Evolutionary conservation across 495 filamentous ascomycete genomes (phyloP), one percentile per base, ranked within the genome.

Genomic region (Aspergillus ellipticus): DNA sequence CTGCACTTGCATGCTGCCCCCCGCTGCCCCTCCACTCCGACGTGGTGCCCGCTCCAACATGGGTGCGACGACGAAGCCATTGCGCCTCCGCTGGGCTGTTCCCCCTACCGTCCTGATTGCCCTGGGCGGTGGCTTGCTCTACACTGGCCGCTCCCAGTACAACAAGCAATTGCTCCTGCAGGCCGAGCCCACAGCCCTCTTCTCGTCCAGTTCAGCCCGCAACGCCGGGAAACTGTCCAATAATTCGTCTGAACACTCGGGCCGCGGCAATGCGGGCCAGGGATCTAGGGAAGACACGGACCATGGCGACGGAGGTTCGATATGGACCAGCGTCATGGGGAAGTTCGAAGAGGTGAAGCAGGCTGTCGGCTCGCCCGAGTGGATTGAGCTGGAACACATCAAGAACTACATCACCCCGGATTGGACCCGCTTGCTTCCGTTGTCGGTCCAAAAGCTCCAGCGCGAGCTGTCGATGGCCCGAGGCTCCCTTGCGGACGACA

Each of bases 401-500:
- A 82, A 83, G 29, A 84, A 84, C 65, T 75, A 80, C 19, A 82
- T 96, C 28, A 61, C 92, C 20, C 93, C 93, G 2, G 85, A 89
- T 5, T 98, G 94, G 94, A 83, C 85, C 17, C 82, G 82, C 45
- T 67, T 80, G 16, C 72, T 98, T 6, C 92, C 93, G 4, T 87
- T 74, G 22, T 91, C 88, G 53, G 74, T 92, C 13, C 80, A 83
- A 49, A 96, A 96, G 68, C 82, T 98, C 2, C 92, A 96, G 60
- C 80, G 82, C 20, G 93, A 98, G 74, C 79, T 97, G 11, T 91
- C 88, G 19, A 85, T 93, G 81, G 80, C 84, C 0, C 88, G 90
- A 3, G 92, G 90, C 4, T 94, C 90, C 3, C 76, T 98, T 15
- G 89, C 94, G 29, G 86, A 92, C 53, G 89, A 96, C 46, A 94